Evolutionary conservation across 169 alveolate species (phyloP).

Genomic region (Theileria sp.): DNA sequence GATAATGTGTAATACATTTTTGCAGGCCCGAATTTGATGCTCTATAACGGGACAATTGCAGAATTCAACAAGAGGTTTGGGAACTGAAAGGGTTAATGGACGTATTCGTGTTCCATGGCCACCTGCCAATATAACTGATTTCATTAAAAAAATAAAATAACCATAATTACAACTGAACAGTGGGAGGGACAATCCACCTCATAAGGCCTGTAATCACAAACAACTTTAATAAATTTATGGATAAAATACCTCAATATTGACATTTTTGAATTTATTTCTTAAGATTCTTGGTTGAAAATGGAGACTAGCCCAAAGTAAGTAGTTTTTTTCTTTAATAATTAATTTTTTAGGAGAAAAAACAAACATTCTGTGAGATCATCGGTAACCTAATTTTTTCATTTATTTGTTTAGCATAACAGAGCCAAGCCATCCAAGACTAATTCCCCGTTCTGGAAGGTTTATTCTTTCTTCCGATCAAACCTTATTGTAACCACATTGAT

Average conservation of each 20-base stretch:
- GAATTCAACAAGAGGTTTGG: conserved; percentile 95
- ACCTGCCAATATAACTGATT: conserved; percentile 95
- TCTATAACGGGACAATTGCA: conserved; percentile 93
- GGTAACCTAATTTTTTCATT: background rate
- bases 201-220: conserved; percentile 3
- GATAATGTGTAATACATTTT: conserved; percentile 40
- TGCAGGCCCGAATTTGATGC: conserved; percentile 78
- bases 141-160: conserved; percentile 75
- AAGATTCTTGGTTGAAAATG: background rate
- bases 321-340: background rate
- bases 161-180: background rate
- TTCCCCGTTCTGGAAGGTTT: conserved; percentile 16
- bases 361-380: conserved; percentile 13
- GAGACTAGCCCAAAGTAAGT: conserved; percentile 5
- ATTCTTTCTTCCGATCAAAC: conserved; percentile 17
- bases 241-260: background rate
- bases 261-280: background rate
- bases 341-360: conserved; percentile 9
- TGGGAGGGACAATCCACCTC: background rate
- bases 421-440: background rate
- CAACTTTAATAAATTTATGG: background rate
- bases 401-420: background rate
- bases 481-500: conserved; percentile 18
- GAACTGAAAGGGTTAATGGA: conserved; percentile 94
- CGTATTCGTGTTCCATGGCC: conserved; percentile 98